phyloP scores from a whole-genome alignment of 352 stramenopile species.

The Globisporangium orthogonon region DNA sequence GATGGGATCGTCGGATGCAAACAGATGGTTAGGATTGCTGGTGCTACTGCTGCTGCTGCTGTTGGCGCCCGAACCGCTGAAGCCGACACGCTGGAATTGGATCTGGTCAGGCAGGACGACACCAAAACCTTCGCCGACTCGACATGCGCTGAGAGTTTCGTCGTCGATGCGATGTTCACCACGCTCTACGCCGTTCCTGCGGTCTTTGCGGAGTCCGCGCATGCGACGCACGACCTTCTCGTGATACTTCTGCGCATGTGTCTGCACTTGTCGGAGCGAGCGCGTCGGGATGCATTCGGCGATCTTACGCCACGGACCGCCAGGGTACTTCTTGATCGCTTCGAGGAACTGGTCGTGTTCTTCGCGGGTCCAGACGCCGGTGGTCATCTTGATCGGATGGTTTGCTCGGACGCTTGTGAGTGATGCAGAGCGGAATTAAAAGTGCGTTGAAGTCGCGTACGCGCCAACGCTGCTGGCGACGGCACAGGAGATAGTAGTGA shows the following conservation, averaged over 20 bases:
- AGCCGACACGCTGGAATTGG: conserved; percentile 2
- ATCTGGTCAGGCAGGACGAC: background rate
- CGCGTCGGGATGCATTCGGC: conserved; percentile 42
- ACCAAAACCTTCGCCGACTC: background rate
- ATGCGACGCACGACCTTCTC: conserved; percentile 47
- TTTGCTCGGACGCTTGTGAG: background rate
- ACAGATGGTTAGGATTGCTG: background rate
- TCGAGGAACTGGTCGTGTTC: conserved; percentile 59
- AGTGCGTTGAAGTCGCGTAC: background rate
- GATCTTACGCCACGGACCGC: conserved; percentile 47
- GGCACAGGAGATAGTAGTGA: background rate
- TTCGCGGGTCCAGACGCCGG: conserved; percentile 39
- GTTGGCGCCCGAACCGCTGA: background rate
- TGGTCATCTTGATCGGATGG: background rate
- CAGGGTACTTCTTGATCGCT: conserved; percentile 38
- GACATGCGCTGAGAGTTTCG: conserved; percentile 18
- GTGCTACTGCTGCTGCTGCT: background rate
- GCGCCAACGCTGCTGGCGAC: background rate
- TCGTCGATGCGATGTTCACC: conserved; percentile 53
- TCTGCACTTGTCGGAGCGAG: conserved; percentile 52
- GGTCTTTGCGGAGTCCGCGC: conserved; percentile 36
- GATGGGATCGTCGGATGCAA: background rate
- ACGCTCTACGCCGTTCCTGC: conserved; percentile 8
- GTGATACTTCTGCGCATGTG: conserved; percentile 57
- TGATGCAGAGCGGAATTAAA: background rate